Base-by-base conservation (phyloP, 1,139 yeast genomes). In the Scheffersomyces stambukii region DNA sequence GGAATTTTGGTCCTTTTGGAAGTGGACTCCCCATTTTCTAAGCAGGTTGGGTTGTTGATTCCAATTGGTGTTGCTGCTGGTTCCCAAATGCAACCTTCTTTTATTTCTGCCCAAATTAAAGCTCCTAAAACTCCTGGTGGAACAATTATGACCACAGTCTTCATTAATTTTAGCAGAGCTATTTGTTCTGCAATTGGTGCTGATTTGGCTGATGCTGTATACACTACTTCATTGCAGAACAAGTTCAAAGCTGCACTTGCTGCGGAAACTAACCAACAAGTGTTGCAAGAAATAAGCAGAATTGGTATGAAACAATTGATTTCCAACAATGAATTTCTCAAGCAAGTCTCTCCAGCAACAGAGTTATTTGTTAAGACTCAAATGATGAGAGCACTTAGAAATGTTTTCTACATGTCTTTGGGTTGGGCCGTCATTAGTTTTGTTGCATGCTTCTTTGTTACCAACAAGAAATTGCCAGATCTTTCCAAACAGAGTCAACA, bases 71-170 rank as follows among this genome's bases (percentile, higher is more conserved):
- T 49, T 15, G 51, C 56, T 2, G 35, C 45, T 13, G 70, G 70
- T 7, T 29, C 52, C 5, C 43, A 42, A 29, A 44, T 59, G 51
- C 69, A 61, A 41, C 41, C 55, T 8, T 28, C 52, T 2, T 33
- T 60, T 9, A 45, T 57, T 11, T 45, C 53, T 2, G 48, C 60
- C 3, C 68, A 61, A 38, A 41, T 62, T 4, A 39, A 46, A 13
- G 67, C 69, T 2, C 68, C 69, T 16, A 53, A 57, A 30, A 44
- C 56, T 4, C 54, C 61, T 3, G 69, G 69, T 9, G 56, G 60
- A 7, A 47, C 50, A 15, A 64, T 65, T 26, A 43, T 61, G 54
- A 49, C 65, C 5, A 61, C 69, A 3, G 46, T 63, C 4, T 52
- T 54, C 27, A 21, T 58, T 15, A 54, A 54, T 36, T 60, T 61